Evolutionary conservation across 1,284 basidiomycete species (phyloP).

Genomic region (Trametes pubescens): DNA sequence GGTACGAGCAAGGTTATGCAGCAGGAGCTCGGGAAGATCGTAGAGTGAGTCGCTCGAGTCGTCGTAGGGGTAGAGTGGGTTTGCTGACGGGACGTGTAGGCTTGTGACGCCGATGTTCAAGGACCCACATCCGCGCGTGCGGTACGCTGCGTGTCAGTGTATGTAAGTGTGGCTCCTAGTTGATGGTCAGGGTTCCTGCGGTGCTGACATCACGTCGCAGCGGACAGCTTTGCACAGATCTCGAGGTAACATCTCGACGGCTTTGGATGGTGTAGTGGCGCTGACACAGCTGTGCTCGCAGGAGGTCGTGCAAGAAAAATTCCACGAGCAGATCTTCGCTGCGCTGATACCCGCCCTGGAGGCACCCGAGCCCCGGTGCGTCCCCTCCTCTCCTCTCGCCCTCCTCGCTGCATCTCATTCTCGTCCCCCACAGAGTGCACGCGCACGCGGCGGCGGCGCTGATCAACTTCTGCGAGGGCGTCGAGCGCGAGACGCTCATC

Average conservation of each 20-base stretch:
- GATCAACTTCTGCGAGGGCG: constrained; percentile 90
- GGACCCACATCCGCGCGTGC: constrained; percentile 82
- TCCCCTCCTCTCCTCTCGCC: constrained; percentile 2
- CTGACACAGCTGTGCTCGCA: constrained; percentile 37
- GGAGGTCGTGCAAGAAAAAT: constrained; percentile 80
- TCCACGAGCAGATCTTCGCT: constrained; percentile 72
- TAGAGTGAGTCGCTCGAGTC: constrained; percentile 57
- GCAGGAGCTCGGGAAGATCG: constrained; percentile 78
- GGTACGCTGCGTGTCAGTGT: constrained; percentile 88
- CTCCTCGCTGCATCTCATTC: not conserved
- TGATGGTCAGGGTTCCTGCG: constrained; percentile 3
- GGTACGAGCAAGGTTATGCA: constrained; percentile 81
- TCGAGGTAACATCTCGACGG: constrained; percentile 60
- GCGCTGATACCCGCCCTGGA: constrained; percentile 78
- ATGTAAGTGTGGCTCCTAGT: constrained; percentile 58
- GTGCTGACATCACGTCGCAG: constrained; percentile 45
- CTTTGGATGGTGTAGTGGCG: not conserved
- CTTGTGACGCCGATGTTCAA: constrained; percentile 79
- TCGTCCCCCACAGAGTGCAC: constrained; percentile 64
- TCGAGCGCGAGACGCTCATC: constrained; percentile 72
- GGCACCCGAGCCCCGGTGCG: constrained; percentile 77
- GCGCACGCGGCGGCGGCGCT: constrained; percentile 85
- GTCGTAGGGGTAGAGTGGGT: constrained; percentile 1
- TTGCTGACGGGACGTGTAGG: constrained; percentile 45
- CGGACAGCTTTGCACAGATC: constrained; percentile 84